Evolutionary conservation across 306 rosid species (phyloP).

Genomic region (Cotoneaster glaucophyllus): DNA sequence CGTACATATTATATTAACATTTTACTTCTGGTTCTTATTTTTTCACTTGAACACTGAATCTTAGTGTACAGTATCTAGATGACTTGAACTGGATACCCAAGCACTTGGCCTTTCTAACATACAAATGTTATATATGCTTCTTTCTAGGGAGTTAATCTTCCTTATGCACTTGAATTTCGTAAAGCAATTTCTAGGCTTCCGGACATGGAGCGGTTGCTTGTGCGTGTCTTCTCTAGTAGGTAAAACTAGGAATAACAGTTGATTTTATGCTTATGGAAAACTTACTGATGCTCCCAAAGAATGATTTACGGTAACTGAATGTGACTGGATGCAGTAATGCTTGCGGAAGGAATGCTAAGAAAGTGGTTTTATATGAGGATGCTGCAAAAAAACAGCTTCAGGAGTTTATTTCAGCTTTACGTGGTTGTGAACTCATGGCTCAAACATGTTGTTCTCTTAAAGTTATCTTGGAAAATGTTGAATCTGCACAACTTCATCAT

Average conservation of each 20-base stretch:
- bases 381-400: slow-evolving; percentile 78
- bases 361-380: slow-evolving; percentile 84
- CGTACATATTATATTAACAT: slow-evolving; percentile 15
- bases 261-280: slow-evolving; percentile 3
- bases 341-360: slow-evolving; percentile 78
- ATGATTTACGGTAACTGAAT: slow-evolving; percentile 23
- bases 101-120: not conserved
- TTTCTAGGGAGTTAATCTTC: slow-evolving; percentile 70
- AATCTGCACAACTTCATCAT: slow-evolving; percentile 57
- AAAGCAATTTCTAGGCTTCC: slow-evolving; percentile 58
- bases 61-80: not conserved
- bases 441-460: slow-evolving; percentile 62
- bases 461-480: slow-evolving; percentile 49
- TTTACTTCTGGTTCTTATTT: not conserved
- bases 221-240: slow-evolving; percentile 68
- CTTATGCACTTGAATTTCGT: slow-evolving; percentile 60
- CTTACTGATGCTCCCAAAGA: slow-evolving; percentile 7
- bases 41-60: not conserved
- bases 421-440: slow-evolving; percentile 80
- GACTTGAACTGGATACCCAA: not conserved
- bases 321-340: slow-evolving; percentile 55
- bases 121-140: slow-evolving; percentile 15
- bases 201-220: slow-evolving; percentile 88
- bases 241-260: slow-evolving; percentile 25
- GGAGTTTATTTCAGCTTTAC: slow-evolving; percentile 71